Base-by-base conservation (phyloP, 2,329 filamentous ascomycete genomes). In the Orbilia quercus region DNA sequence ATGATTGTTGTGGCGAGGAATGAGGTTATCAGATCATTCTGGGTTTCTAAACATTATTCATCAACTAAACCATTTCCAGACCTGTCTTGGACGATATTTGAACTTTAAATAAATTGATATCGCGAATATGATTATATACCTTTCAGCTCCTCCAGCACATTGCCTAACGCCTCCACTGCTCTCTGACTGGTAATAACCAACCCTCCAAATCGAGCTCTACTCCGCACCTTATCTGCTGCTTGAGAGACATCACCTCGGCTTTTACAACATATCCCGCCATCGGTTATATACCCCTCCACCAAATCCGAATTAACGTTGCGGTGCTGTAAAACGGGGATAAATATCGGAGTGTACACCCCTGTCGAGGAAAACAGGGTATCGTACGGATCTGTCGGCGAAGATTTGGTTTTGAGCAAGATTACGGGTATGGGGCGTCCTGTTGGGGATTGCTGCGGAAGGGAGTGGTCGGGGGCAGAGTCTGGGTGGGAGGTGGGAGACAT, bases 161-260 rank as follows among this genome's bases (percentile, higher is more conserved):
- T 82, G 2, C 86, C 82, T 77, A 95, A 92, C 0, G 89, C 90
- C 79, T 95, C 91, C 1, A 95, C 91, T 0, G 91, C 90, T 53
- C 91, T 85, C 79, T 95, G 91, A 6, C 90, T 93, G 1, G 91
- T 95, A 79, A 95, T 94, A 54, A 95, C 88, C 67, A 94, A 82
- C n/a, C 90, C 91, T 3, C 90, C 90, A 78, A 91, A 94, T 38
- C 59, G 28, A 4, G 28, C 58, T 1, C 20, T 12, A 1, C 14
- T 28, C 53, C 22, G 7, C 5, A 38, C 12, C 16, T 45, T 36
- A 42, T 77, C 42, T 80, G 48, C 11, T 36, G 14, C 79, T 1
- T 79, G 81, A 4, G 4, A 9, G 0, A 77, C 42, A 34, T n/a
- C 16, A 36, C 18, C n/a, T 4, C 14, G 42, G 7, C 18, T 20